These are phyloP conservation scores for Cordyceps farinosa DNA, from an alignment of 2,329 filamentous ascomycete species.

Conservation along the genomic window DNA sequence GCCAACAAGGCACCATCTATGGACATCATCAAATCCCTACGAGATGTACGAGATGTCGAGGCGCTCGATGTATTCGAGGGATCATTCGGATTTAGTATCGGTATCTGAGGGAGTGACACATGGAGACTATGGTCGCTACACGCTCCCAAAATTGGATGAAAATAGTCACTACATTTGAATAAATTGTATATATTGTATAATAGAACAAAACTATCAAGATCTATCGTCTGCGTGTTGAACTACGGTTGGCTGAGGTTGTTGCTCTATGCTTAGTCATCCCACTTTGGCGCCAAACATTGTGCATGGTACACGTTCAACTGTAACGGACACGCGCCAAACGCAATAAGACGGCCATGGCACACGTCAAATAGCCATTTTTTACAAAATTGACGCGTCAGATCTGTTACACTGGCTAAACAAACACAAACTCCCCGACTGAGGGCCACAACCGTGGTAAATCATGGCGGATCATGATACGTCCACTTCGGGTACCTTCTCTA, in stretches of 20 bases:
- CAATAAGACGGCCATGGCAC: neutral
- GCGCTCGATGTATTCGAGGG: conserved; percentile 56
- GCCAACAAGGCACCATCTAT: conserved; percentile 53
- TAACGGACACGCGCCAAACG: conserved; percentile 5
- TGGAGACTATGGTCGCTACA: neutral
- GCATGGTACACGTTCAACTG: neutral
- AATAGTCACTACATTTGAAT: neutral
- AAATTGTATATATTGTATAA: conserved; percentile 17
- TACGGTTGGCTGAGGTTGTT: neutral
- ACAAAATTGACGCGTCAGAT: neutral
- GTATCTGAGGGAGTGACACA: conserved; percentile 23
- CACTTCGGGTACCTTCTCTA: conserved; percentile 16
- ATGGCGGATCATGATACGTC: conserved; percentile 16
- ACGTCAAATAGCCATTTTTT: neutral
- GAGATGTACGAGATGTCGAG: conserved; percentile 41
- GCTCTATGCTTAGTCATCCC: conserved; percentile 13
- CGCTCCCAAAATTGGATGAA: neutral
- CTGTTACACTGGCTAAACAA: neutral
- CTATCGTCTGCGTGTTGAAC: neutral
- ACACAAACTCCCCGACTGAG: neutral
- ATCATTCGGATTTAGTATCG: conserved; percentile 57
- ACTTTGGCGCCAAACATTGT: neutral
- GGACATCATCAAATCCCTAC: conserved; percentile 53
- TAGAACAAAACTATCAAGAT: neutral
- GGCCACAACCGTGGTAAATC: neutral